Percentiles rank a stretch among this genome's conserved stretches.
These are phyloP conservation scores for Trichoderma endophyticum DNA, from an alignment of 2,329 filamentous ascomycete species.

Conservation along the genomic window DNA sequence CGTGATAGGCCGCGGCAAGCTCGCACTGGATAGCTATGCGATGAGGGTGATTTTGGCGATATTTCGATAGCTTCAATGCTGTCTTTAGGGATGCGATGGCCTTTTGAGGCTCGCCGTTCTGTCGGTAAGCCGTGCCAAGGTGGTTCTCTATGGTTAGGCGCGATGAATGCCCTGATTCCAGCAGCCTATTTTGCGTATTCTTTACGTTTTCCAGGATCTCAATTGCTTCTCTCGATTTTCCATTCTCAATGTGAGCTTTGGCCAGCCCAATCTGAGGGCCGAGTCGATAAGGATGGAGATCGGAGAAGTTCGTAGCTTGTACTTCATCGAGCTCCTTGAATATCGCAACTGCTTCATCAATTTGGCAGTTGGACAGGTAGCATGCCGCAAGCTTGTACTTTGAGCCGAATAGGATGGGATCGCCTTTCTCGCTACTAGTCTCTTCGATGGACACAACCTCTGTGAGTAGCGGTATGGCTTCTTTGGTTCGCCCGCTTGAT, in stretches of 20 bases:
- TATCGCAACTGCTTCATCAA: slow-evolving; percentile 12
- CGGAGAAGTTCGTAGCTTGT: not conserved
- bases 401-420: slow-evolving; percentile 13
- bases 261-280: slow-evolving; percentile 9
- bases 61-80: not conserved
- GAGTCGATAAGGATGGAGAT: slow-evolving; percentile 8
- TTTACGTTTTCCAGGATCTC: not conserved
- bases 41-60: not conserved
- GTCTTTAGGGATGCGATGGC: not conserved
- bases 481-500: slow-evolving; percentile 3
- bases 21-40: not conserved
- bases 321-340: slow-evolving; percentile 10
- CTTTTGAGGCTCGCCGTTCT: slow-evolving; percentile 12
- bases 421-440: not conserved
- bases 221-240: slow-evolving; percentile 1
- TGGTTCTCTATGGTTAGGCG: not conserved
- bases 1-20: not conserved
- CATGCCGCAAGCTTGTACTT: slow-evolving; percentile 14
- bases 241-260: slow-evolving; percentile 3
- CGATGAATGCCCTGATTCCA: not conserved
- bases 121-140: slow-evolving; percentile 9
- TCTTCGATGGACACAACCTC: slow-evolving; percentile 15
- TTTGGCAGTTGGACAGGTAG: slow-evolving; percentile 12
- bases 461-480: slow-evolving; percentile 13
- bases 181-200: not conserved